Conservation (phyloP, 2,329 filamentous ascomycete genomes). For the Xylariomycetidae sp. region DNA sequence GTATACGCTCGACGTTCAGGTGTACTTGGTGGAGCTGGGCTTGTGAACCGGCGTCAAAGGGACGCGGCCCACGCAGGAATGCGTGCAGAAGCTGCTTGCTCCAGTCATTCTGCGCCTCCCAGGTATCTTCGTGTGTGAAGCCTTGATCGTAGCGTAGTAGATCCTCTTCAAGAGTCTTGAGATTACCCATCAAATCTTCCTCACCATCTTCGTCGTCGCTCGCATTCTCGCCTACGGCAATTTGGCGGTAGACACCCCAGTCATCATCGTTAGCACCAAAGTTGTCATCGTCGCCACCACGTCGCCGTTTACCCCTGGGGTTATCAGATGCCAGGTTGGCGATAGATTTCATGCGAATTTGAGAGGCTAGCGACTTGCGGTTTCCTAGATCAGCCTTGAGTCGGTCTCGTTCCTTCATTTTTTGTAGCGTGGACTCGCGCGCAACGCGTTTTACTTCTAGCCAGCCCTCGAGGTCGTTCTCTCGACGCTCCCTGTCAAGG, state of each 20-base stretch:
- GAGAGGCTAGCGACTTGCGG: slow-evolving; percentile 90
- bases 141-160: slow-evolving; percentile 80
- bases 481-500: slow-evolving; percentile 75
- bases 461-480: slow-evolving; percentile 83
- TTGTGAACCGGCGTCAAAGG: slow-evolving; percentile 76
- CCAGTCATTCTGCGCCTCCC: slow-evolving; percentile 93
- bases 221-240: slow-evolving; percentile 72
- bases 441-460: slow-evolving; percentile 74
- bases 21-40: slow-evolving; percentile 83
- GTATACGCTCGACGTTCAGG: slow-evolving; percentile 93
- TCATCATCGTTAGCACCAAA: slow-evolving; percentile 97
- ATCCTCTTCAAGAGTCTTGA: slow-evolving; percentile 77
- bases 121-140: slow-evolving; percentile 88
- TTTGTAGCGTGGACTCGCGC: slow-evolving; percentile 65
- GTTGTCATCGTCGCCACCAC: slow-evolving; percentile 88
- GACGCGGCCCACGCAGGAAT: slow-evolving; percentile 81
- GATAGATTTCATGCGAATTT: slow-evolving; percentile 97
- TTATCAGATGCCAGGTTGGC: slow-evolving; percentile 91
- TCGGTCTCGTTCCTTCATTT: slow-evolving; percentile 89
- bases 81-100: slow-evolving; percentile 86
- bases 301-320: slow-evolving; percentile 75
- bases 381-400: slow-evolving; percentile 94
- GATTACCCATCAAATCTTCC: slow-evolving; percentile 69
- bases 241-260: slow-evolving; percentile 94
- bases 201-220: slow-evolving; percentile 91